phyloP scores from a whole-genome alignment of 768 basidiomycete species.

The Psilocybe azurescens region DNA sequence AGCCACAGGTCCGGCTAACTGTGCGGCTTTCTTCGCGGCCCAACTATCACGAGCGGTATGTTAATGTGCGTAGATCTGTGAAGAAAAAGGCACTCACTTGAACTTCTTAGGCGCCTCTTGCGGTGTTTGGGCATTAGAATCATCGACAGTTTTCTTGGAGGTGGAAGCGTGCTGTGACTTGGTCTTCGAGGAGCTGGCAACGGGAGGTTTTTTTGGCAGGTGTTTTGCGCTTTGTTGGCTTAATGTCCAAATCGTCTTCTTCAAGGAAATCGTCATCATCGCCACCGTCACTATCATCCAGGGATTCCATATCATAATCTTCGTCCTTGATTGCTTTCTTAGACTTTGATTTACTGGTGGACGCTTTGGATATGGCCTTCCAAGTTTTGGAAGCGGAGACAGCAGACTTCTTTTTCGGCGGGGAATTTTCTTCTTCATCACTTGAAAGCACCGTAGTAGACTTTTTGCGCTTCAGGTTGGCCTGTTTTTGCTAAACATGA shows the following conservation, averaged over 20 bases:
- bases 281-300: constrained; percentile 18
- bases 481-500: constrained; percentile 13
- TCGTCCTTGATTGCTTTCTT: constrained; percentile 32
- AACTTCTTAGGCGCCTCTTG: constrained; percentile 29
- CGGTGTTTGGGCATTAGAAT: constrained; percentile 19
- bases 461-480: constrained; percentile 24
- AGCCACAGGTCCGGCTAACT: constrained; percentile 63
- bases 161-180: constrained; percentile 18
- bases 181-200: constrained; percentile 22
- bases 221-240: constrained; percentile 32
- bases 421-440: constrained; percentile 42
- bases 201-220: constrained; percentile 28
- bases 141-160: constrained; percentile 21
- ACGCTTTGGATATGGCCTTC: constrained; percentile 31
- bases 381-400: constrained; percentile 27
- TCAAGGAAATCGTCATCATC: constrained; percentile 24
- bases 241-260: constrained; percentile 29
- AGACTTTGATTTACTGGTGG: constrained; percentile 25
- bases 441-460: constrained; percentile 30
- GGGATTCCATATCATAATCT: constrained; percentile 29
- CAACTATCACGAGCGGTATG: constrained; percentile 34
- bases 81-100: constrained; percentile 23
- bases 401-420: constrained; percentile 47
- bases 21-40: constrained; percentile 60
- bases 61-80: neutral